A percentile compares a stretch with the other conserved stretches of the same genome.
phyloP scores from a whole-genome alignment of 306 rosid genomes.

The Pueraria montana region DNA sequence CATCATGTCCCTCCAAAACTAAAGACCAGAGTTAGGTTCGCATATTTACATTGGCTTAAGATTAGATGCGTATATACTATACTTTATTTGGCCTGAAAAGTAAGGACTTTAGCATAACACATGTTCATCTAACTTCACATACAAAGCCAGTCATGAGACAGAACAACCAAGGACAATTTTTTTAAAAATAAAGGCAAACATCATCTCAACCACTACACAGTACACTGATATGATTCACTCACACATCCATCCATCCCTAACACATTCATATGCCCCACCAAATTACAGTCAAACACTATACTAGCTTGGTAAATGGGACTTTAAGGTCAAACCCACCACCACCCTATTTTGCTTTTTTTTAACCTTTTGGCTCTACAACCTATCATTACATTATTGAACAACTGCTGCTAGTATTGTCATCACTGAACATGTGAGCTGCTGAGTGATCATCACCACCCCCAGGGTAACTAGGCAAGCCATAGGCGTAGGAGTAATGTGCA shows the following conservation, averaged over 20 bases:
- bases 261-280: slow-evolving; percentile 46
- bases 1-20: slow-evolving; percentile 21
- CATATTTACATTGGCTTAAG: neutral
- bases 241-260: slow-evolving; percentile 22
- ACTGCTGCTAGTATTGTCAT: slow-evolving; percentile 76
- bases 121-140: slow-evolving; percentile 11
- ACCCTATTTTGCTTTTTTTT: neutral
- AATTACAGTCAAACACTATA: slow-evolving; percentile 57
- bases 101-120: slow-evolving; percentile 14
- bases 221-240: slow-evolving; percentile 45
- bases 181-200: slow-evolving; percentile 40
- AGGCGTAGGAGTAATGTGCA: slow-evolving; percentile 50
- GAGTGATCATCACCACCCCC: slow-evolving; percentile 48
- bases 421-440: slow-evolving; percentile 84
- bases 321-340: slow-evolving; percentile 50
- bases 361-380: slow-evolving; percentile 41
- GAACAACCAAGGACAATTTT: slow-evolving; percentile 23
- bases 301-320: slow-evolving; percentile 42
- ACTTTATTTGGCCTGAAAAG: slow-evolving; percentile 4
- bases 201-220: slow-evolving; percentile 45
- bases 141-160: slow-evolving; percentile 32
- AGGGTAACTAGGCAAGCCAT: slow-evolving; percentile 51
- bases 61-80: neutral
- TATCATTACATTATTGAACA: slow-evolving; percentile 81
- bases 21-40: slow-evolving; percentile 14